These are phyloP conservation scores for Penicillium freii DNA, from an alignment of 2,329 filamentous ascomycete genomes.

Conservation along the genomic window DNA sequence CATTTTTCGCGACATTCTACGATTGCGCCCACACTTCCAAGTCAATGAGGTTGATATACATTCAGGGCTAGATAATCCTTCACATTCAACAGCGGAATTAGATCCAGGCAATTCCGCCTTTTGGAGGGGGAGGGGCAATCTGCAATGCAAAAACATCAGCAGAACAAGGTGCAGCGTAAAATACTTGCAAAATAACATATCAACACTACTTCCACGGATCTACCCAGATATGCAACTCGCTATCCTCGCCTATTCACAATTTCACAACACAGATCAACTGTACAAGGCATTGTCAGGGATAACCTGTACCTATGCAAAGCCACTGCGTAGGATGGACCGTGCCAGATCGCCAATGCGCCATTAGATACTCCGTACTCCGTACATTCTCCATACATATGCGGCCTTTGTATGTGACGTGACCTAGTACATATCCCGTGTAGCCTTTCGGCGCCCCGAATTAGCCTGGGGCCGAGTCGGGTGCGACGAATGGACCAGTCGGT, in stretches of 20 bases:
- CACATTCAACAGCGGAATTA: constrained; percentile 1
- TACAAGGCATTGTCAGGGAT: constrained; percentile 1
- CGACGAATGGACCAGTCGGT: constrained; percentile 19
- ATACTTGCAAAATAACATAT: background rate
- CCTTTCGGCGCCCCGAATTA: constrained; percentile 5
- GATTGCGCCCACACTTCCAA: background rate
- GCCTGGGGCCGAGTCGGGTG: constrained; percentile 21
- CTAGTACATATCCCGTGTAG: background rate
- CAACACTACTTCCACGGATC: constrained; percentile 4
- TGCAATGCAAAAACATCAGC: constrained; percentile 11
- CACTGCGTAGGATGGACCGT: constrained; percentile 7
- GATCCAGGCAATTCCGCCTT: background rate
- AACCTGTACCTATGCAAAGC: background rate
- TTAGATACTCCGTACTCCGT: background rate
- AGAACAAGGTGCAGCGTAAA: background rate
- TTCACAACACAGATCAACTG: background rate
- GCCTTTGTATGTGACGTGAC: constrained; percentile 1
- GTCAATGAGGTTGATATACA: background rate
- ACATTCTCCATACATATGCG: background rate
- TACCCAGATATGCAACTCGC: background rate
- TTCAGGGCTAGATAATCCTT: background rate
- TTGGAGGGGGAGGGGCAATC: constrained; percentile 7
- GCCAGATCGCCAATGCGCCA: constrained; percentile 11
- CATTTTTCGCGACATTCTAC: background rate
- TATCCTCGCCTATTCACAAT: background rate